Base-by-base conservation (phyloP, 2,329 filamentous ascomycete genomes). In the Scedosporium apiospermum region DNA sequence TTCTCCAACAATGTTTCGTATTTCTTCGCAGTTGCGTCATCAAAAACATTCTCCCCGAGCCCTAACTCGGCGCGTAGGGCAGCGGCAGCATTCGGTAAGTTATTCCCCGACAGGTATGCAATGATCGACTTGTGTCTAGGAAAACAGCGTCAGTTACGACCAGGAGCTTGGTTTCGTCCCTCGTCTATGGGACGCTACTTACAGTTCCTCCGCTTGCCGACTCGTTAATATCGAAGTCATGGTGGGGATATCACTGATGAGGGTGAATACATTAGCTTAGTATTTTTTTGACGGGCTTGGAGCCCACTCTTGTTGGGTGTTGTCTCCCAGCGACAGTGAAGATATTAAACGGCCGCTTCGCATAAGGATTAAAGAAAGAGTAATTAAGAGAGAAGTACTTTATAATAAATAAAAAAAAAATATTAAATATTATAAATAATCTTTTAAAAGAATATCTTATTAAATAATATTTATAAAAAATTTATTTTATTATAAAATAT, bases 1-100 rank as follows among this genome's bases (percentile, higher is more conserved):
- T 96, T 97, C 81, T 98, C 93, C 67, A 98, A 77, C 30, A 98
- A 77, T 1, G 90, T 90, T 76, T 96, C 92, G 77, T 97, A 98
- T 77, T 96, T 96, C 80, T 96, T 96, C 61, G 88, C 83, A 21
- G 91, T 96, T 18, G 84, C 83, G 65, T 89, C 81, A 72, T 96
- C 91, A 69, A 96, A 93, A 58, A 77, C 77, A 62, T 84, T 76
- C 67, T 89, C 85, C 60, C 86, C 83, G 4, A 96, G 82, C 62
- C 82, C 82, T n/a, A 90, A 77, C 74, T 97, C 93, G 70, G 89
- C 82, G 65, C 91, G 86, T 64, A 97, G 79, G 26, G 88, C 84
- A 55, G 85, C 79, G 51, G 90, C 89, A 65, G 84, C 87, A 63
- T 85, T 85, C 30, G 85, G 77, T 51, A 95, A 84, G 72, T 88